phyloP scores from a whole-genome alignment of 2,329 filamentous ascomycete species.

The Claviceps cyperi region DNA sequence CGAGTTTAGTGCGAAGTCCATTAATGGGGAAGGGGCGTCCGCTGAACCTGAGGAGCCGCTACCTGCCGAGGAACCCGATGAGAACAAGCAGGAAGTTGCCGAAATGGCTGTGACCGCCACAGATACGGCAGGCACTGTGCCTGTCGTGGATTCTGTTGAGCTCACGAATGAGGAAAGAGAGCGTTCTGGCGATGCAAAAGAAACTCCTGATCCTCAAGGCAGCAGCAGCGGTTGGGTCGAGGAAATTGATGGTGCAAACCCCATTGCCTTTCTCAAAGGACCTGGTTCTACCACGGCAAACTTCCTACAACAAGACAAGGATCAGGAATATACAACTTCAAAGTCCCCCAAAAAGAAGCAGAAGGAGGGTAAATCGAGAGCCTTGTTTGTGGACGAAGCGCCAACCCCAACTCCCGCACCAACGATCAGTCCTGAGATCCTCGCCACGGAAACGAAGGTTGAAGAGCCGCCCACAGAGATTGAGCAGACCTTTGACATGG shows the following conservation, averaged over 20 bases:
- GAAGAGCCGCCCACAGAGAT: background rate
- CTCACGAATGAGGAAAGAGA: too few species aligned
- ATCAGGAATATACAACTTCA: slow-evolving; percentile 21
- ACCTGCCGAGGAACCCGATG: slow-evolving; percentile 15
- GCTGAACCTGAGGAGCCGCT: slow-evolving; percentile 6
- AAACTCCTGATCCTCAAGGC: background rate
- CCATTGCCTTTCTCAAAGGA: background rate
- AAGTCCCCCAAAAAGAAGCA: slow-evolving; percentile 26
- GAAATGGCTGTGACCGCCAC: slow-evolving; percentile 14
- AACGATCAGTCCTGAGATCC: background rate
- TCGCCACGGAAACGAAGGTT: background rate
- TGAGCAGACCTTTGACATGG: background rate
- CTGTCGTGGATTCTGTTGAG: background rate
- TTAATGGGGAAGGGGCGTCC: slow-evolving; percentile 1
- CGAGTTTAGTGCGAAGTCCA: background rate
- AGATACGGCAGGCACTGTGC: slow-evolving; percentile 1
- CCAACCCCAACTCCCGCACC: background rate
- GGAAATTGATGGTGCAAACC: background rate
- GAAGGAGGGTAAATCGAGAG: slow-evolving; percentile 13
- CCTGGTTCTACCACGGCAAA: background rate
- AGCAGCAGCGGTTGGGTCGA: background rate
- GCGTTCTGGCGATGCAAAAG: background rate
- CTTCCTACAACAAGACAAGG: slow-evolving; percentile 6
- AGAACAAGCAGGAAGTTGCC: slow-evolving; percentile 23
- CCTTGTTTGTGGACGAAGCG: background rate